These are phyloP conservation scores for Pyrus betulifolia DNA, from an alignment of 306 rosid genomes.

Conservation along the genomic window DNA sequence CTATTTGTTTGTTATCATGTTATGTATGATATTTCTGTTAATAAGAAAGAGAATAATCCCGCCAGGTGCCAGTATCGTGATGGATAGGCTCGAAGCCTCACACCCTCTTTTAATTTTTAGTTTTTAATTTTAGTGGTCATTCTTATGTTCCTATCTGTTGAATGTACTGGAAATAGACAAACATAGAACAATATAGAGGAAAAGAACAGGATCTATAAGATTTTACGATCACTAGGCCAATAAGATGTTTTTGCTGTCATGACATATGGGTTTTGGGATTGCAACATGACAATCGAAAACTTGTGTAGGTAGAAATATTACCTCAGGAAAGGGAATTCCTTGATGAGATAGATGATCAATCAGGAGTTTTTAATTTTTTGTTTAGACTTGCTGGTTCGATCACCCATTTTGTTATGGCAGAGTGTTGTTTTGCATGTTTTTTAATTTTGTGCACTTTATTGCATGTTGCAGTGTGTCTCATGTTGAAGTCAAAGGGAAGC, in stretches of 20 bases:
- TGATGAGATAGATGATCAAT: background rate
- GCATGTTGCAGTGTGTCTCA: slow-evolving; percentile 55
- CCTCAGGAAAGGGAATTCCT: background rate
- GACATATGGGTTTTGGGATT: background rate
- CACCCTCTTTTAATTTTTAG: background rate
- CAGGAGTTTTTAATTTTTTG: background rate
- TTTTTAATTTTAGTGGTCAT: background rate
- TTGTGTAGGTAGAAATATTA: background rate
- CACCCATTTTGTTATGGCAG: background rate
- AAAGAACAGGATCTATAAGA: background rate
- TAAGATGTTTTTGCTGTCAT: background rate
- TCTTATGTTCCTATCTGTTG: background rate
- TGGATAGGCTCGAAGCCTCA: background rate
- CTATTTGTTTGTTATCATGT: background rate
- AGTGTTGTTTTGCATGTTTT: background rate
- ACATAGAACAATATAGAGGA: background rate
- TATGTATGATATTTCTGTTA: background rate
- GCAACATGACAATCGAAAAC: background rate
- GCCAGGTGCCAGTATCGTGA: background rate
- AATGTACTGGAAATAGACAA: background rate
- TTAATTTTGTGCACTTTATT: background rate
- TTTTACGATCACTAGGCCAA: background rate
- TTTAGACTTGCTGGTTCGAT: background rate
- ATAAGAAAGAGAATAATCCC: background rate
- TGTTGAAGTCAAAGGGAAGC: slow-evolving; percentile 58